phyloP scores from a whole-genome alignment of 768 basidiomycete genomes.

The Wakefieldia striispora region DNA sequence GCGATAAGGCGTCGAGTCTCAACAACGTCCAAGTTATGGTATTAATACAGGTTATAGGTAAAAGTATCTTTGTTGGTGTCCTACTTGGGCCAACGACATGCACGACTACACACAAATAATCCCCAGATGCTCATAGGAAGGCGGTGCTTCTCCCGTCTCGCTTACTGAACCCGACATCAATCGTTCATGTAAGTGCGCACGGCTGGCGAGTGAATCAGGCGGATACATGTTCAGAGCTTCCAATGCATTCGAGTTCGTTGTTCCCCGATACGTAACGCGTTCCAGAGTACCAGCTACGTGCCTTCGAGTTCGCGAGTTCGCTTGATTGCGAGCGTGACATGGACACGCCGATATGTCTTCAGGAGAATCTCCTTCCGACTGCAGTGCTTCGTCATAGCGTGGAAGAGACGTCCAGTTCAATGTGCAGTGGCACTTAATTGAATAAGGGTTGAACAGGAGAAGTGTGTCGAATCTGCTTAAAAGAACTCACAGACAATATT shows the following conservation, averaged over 20 bases:
- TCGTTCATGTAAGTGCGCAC: conserved; percentile 64
- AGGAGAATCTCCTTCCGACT: conserved; percentile 1
- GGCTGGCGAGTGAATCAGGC: conserved; percentile 39
- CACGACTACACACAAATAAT: not conserved
- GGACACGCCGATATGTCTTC: conserved; percentile 38
- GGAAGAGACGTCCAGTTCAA: conserved; percentile 79
- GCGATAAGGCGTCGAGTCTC: too few species aligned
- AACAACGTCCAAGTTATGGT: not conserved
- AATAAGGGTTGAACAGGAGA: not conserved
- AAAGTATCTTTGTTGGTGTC: not conserved
- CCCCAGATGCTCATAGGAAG: conserved; percentile 33
- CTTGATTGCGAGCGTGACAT: conserved; percentile 32
- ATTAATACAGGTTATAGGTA: not conserved
- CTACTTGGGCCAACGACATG: not conserved
- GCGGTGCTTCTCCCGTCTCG: conserved; percentile 81
- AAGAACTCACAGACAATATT: conserved; percentile 74
- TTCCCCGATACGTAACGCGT: conserved; percentile 33
- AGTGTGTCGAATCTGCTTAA: not conserved
- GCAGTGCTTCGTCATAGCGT: conserved; percentile 51
- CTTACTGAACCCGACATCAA: conserved; percentile 81
- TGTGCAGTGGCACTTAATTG: conserved; percentile 71
- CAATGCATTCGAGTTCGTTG: conserved; percentile 31
- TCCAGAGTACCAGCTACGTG: conserved; percentile 13
- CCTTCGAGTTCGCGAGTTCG: conserved; percentile 3
- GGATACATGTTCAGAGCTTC: not conserved